Evolutionary conservation across 2,329 filamentous ascomycete species (phyloP).

Genomic region (Penicillium sp.): DNA sequence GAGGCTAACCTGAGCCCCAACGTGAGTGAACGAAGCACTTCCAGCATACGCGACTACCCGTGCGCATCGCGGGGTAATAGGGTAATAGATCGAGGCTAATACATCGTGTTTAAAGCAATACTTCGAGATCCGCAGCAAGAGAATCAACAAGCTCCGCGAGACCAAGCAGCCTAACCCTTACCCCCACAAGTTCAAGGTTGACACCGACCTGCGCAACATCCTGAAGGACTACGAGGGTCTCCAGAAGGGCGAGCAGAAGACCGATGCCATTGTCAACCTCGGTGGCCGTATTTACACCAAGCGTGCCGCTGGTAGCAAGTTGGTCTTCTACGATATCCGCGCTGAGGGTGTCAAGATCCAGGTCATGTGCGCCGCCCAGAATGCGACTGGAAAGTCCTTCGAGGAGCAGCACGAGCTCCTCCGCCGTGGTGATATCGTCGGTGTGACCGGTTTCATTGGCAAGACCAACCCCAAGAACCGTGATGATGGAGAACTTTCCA

Average conservation of each 20-base stretch:
- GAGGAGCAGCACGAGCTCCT: slow-evolving; percentile 87
- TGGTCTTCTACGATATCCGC: slow-evolving; percentile 88
- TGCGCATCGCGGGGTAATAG: not conserved
- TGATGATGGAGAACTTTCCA: slow-evolving; percentile 86
- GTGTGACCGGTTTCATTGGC: slow-evolving; percentile 79
- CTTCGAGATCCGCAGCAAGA: slow-evolving; percentile 90
- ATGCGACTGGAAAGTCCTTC: slow-evolving; percentile 71
- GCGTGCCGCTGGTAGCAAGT: slow-evolving; percentile 77
- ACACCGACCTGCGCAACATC: slow-evolving; percentile 80
- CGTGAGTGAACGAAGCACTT: slow-evolving; percentile 47
- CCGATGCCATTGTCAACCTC: slow-evolving; percentile 73
- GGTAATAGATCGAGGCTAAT: slow-evolving; percentile 10
- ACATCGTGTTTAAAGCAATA: slow-evolving; percentile 65
- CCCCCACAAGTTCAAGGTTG: slow-evolving; percentile 90
- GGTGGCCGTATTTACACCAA: slow-evolving; percentile 89
- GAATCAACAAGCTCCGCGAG: slow-evolving; percentile 73
- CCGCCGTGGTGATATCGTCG: slow-evolving; percentile 89
- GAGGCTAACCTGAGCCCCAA: slow-evolving; percentile 74
- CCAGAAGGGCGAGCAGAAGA: slow-evolving; percentile 82
- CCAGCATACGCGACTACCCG: rapidly evolving
- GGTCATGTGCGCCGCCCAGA: slow-evolving; percentile 86
- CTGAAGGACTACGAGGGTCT: slow-evolving; percentile 71
- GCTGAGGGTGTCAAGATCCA: slow-evolving; percentile 77
- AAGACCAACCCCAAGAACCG: slow-evolving; percentile 87
- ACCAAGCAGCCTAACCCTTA: slow-evolving; percentile 79